phyloP scores from a whole-genome alignment of 2,329 filamentous ascomycete species.

The Fusarium hainanense region DNA sequence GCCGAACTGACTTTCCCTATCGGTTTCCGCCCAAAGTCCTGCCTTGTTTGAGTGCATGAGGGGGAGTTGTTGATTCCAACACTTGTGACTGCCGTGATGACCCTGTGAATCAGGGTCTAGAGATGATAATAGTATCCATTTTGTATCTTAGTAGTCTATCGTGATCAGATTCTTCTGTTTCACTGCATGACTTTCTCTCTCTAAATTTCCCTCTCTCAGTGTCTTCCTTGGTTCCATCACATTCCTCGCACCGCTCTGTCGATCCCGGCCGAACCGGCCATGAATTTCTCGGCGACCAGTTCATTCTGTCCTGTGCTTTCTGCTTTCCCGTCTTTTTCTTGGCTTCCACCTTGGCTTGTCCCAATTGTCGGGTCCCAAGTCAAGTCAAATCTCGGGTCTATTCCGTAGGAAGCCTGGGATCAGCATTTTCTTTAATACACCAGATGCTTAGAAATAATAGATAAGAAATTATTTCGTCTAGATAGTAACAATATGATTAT shows the following conservation, averaged over 20 bases:
- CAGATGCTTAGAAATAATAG: not conserved
- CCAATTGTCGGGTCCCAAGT: not conserved
- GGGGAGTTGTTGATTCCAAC: not conserved
- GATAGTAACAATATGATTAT: not conserved
- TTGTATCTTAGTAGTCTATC: not conserved
- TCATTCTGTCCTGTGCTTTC: not conserved
- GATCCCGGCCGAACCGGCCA: slow-evolving; percentile 34
- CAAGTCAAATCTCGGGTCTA: slow-evolving; percentile 2
- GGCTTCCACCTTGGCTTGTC: not conserved
- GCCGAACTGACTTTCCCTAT: slow-evolving; percentile 8
- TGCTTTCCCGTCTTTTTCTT: not conserved
- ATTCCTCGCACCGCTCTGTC: slow-evolving; percentile 30
- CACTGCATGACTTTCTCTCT: slow-evolving; percentile 5
- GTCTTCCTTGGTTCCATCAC: slow-evolving; percentile 21
- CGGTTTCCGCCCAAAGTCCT: slow-evolving; percentile 10
- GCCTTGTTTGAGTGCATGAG: not conserved
- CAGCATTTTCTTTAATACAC: not conserved
- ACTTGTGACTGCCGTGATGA: slow-evolving; percentile 6
- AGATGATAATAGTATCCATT: not conserved
- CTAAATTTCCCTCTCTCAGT: not conserved
- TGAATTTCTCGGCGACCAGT: slow-evolving; percentile 6
- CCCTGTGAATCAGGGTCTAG: slow-evolving; percentile 1
- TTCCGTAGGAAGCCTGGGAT: not conserved
- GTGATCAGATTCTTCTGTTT: slow-evolving; percentile 7
- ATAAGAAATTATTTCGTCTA: not conserved